phyloP scores from a whole-genome alignment of 192 early-diverging fungal species.

The Backusella liffmaniae region DNA sequence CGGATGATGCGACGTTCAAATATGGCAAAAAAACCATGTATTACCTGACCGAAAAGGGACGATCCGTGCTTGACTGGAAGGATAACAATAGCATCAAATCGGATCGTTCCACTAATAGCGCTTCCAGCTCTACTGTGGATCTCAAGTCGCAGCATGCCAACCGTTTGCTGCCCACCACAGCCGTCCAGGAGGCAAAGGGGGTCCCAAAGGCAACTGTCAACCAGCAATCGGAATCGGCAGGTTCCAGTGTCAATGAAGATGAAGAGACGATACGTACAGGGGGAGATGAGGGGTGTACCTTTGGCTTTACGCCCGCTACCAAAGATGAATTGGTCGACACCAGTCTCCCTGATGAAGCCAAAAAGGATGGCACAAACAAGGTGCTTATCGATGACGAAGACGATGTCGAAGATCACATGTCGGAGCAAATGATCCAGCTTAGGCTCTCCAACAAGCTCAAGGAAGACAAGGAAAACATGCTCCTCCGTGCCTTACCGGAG shows the following conservation, averaged over 20 bases:
- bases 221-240: neutral
- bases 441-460: neutral
- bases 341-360: neutral
- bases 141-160: neutral
- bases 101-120: neutral
- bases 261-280: neutral
- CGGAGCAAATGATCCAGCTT: neutral
- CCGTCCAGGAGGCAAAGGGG: neutral
- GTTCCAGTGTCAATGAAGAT: neutral
- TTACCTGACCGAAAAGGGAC: constrained; percentile 20
- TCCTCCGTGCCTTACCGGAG: neutral
- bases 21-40: constrained; percentile 11
- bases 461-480: neutral
- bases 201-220: neutral
- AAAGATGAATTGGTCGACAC: neutral
- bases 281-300: neutral
- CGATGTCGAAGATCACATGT: neutral
- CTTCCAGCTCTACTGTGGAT: neutral
- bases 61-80: neutral
- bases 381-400: neutral
- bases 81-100: neutral
- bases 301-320: neutral
- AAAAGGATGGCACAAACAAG: neutral
- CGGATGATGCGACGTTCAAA: constrained; percentile 4
- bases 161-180: neutral